Evolutionary conservation across 306 rosid species (phyloP).

Genomic region (Cajanus cajan): DNA sequence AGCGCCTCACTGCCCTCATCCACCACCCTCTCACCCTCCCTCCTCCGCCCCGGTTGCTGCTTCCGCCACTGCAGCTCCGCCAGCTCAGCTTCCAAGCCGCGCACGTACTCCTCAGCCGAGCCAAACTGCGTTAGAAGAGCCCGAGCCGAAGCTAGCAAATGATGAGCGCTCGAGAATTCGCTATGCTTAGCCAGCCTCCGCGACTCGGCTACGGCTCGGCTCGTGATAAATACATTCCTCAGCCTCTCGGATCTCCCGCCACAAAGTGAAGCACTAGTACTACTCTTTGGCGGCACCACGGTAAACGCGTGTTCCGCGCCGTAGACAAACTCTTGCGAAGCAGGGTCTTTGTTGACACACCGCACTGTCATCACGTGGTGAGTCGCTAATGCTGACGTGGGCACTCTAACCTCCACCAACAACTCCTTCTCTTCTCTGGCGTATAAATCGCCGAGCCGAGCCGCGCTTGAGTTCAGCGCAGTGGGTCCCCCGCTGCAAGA

Average conservation of each 20-base stretch:
- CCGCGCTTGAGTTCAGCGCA: constrained; percentile 32
- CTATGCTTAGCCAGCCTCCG: constrained; percentile 38
- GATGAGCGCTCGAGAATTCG: constrained; percentile 44
- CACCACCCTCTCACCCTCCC: constrained; percentile 13
- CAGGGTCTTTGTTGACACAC: constrained; percentile 48
- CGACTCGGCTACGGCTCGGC: constrained; percentile 62
- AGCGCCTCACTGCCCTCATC: constrained; percentile 53
- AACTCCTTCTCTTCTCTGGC: constrained; percentile 63
- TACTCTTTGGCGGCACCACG: constrained; percentile 31
- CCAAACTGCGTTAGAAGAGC: constrained; percentile 40
- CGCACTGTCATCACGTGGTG: constrained; percentile 49
- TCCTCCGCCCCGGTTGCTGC: constrained; percentile 40
- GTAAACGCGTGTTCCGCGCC: constrained; percentile 40
- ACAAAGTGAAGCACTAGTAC: not conserved
- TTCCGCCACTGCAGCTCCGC: constrained; percentile 50
- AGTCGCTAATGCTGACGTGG: constrained; percentile 31
- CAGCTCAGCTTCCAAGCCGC: constrained; percentile 53
- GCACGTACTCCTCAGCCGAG: constrained; percentile 42
- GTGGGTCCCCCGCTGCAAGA: constrained; percentile 46
- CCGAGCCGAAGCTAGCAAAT: constrained; percentile 49
- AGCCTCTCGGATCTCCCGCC: constrained; percentile 38
- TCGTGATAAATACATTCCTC: constrained; percentile 44
- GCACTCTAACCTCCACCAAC: constrained; percentile 51
- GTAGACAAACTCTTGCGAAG: constrained; percentile 38
- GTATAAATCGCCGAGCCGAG: constrained; percentile 60